Percentiles rank a stretch among this genome's conserved stretches.
Conservation (phyloP, 306 rosid genomes). For the Prunus campanulata region DNA sequence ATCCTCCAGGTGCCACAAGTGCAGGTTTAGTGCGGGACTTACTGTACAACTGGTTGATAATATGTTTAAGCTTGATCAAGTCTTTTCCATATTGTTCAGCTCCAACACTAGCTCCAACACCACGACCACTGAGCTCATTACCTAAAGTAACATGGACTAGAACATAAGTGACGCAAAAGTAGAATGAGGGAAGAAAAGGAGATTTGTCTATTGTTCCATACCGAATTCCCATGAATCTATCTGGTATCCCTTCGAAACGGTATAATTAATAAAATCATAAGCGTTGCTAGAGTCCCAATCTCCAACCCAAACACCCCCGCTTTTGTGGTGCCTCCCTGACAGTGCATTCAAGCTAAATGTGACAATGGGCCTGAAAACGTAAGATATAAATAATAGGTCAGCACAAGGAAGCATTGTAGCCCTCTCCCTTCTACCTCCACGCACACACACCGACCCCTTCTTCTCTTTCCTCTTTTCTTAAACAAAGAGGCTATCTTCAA, state of each 20-base stretch:
- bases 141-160: constrained; percentile 45
- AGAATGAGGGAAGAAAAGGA: constrained; percentile 15
- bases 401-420: not conserved
- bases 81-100: constrained; percentile 86
- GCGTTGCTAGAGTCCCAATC: constrained; percentile 80
- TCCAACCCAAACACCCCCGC: constrained; percentile 63
- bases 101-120: constrained; percentile 73
- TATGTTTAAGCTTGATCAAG: constrained; percentile 57
- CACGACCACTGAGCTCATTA: constrained; percentile 86
- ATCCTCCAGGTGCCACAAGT: constrained; percentile 92
- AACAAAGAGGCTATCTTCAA: not conserved
- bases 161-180: constrained; percentile 23
- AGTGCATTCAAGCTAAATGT: constrained; percentile 97
- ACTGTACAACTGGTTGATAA: constrained; percentile 45
- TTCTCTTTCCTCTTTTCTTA: not conserved
- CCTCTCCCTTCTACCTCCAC: not conserved
- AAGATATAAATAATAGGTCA: constrained; percentile 15
- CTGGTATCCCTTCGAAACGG: constrained; percentile 64
- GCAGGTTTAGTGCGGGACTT: constrained; percentile 50
- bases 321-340: constrained; percentile 59
- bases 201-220: constrained; percentile 33
- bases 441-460: too few relatives aligned
- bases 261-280: constrained; percentile 59
- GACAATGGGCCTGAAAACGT: constrained; percentile 57
- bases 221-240: constrained; percentile 97